Conservation (phyloP, 1,139 yeast genomes). For the Yarrowia galli region DNA sequence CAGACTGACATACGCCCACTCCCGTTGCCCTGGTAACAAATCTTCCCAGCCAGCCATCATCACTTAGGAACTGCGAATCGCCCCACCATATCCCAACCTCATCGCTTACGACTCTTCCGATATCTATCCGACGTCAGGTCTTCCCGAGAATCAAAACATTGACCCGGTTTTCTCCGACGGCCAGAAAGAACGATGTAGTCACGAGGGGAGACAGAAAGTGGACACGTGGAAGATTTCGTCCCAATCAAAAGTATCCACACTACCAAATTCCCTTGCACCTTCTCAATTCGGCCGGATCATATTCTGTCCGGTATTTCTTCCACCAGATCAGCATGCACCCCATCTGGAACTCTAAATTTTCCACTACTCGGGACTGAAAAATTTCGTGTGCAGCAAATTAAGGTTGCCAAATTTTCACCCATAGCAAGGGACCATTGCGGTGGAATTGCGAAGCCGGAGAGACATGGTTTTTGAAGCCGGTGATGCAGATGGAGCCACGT, state of each 20-base stretch:
- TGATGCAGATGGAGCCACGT: constrained; percentile 14
- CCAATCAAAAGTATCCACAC: background rate
- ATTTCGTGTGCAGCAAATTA: background rate
- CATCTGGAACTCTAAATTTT: constrained; percentile 8
- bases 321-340: constrained; percentile 1
- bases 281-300: background rate
- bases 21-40: no score
- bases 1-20: no score
- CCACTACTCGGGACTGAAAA: constrained; percentile 2
- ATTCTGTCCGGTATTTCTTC: background rate
- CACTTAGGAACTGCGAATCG: no score
- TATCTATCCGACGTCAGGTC: background rate
- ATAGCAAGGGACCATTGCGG: constrained; percentile 12
- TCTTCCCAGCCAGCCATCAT: no score
- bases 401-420: constrained; percentile 4
- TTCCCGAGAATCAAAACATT: background rate
- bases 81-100: background rate
- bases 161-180: background rate
- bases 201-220: background rate
- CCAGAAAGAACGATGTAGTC: no score
- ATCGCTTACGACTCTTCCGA: background rate
- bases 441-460: background rate
- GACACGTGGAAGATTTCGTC: background rate
- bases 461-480: background rate
- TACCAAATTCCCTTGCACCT: background rate